A percentile compares a stretch with the other conserved stretches of the same genome.
phyloP scores from a whole-genome alignment of 441 rosid species.

The Syzygium syzygioides region DNA sequence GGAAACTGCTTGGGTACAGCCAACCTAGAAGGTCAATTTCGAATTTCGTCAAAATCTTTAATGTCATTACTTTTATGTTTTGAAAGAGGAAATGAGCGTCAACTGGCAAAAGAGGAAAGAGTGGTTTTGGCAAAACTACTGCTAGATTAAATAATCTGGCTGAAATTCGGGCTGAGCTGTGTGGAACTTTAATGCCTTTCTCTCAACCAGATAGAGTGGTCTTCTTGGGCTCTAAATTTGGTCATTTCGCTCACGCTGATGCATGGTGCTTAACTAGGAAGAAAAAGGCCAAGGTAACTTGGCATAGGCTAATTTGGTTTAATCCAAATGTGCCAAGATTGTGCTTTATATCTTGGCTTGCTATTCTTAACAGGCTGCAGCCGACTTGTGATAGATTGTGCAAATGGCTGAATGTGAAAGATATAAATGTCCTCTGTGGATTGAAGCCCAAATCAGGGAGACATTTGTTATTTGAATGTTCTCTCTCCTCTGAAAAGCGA shows the following conservation, averaged over 20 bases:
- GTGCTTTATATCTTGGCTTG: not conserved
- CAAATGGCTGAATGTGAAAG: not conserved
- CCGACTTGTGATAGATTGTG: not conserved
- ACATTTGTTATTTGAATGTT: not conserved
- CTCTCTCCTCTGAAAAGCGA: not conserved
- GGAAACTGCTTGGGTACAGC: not conserved
- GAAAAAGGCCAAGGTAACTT: not conserved
- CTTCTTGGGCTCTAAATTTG: not conserved
- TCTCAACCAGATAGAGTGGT: not conserved
- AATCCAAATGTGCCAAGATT: not conserved
- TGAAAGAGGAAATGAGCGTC: not conserved
- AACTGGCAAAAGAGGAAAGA: too few species aligned
- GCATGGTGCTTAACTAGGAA: not conserved
- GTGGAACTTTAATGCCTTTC: too few species aligned
- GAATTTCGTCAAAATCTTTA: fast-evolving
- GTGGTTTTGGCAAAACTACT: not conserved
- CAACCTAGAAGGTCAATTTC: not conserved
- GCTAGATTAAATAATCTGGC: not conserved
- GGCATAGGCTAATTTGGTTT: not conserved
- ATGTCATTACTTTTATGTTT: not conserved
- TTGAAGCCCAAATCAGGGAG: not conserved
- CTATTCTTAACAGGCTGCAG: not conserved
- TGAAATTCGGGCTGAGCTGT: not conserved
- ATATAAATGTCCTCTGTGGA: not conserved
- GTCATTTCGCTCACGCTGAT: not conserved